Percentiles rank a stretch among this genome's conserved stretches.
Evolutionary conservation across 768 basidiomycete species (phyloP).

Genomic region (Boletus tylopilopsis): DNA sequence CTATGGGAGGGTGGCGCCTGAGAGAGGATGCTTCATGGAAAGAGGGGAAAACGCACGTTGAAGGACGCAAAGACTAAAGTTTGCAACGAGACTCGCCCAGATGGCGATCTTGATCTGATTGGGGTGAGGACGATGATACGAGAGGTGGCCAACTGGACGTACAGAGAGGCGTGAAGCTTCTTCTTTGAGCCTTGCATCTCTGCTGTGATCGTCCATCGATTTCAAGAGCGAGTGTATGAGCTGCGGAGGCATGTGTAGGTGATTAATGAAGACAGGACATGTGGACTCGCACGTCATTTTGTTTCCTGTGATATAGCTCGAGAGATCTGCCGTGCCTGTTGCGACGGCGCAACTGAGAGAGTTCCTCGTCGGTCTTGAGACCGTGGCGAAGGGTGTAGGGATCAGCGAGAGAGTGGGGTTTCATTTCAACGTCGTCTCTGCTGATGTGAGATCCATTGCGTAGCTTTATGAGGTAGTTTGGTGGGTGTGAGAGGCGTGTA

Average conservation of each 20-base stretch:
- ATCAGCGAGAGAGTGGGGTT: conserved; percentile 42
- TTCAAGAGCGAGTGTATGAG: conserved; percentile 87
- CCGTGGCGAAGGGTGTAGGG: conserved; percentile 66
- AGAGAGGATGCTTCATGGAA: neutral
- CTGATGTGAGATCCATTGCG: neutral
- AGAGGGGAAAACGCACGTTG: conserved; percentile 46
- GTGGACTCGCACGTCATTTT: conserved; percentile 60
- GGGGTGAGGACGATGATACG: neutral
- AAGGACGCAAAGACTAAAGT: conserved; percentile 66
- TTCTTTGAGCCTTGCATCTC: conserved; percentile 72
- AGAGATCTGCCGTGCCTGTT: conserved; percentile 58
- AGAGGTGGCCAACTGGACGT: neutral
- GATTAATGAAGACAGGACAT: neutral
- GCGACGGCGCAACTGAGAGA: conserved; percentile 55
- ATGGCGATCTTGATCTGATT: conserved; percentile 83
- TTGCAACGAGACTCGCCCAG: conserved; percentile 76
- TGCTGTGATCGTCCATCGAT: conserved; percentile 85
- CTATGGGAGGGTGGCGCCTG: conserved; percentile 33
- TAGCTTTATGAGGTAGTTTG: neutral
- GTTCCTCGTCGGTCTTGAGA: conserved; percentile 57
- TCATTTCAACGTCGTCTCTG: conserved; percentile 37
- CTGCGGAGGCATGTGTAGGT: conserved; percentile 36
- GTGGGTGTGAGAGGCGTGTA: neutral
- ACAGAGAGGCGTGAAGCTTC: conserved; percentile 66
- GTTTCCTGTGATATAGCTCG: conserved; percentile 62